phyloP scores from a whole-genome alignment of 2,329 filamentous ascomycete genomes.

The Onygena corvina region DNA sequence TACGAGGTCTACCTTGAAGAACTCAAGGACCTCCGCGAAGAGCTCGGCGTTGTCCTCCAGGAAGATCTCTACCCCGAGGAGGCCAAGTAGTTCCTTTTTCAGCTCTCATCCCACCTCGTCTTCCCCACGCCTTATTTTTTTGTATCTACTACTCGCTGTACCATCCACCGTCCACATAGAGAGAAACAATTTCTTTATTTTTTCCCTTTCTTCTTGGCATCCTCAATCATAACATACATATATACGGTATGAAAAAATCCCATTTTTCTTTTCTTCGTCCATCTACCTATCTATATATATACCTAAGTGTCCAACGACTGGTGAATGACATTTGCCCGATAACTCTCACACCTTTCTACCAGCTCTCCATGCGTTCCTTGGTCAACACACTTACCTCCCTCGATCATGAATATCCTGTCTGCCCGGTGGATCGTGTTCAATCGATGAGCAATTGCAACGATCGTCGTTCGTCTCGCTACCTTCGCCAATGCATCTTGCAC shows the following conservation, averaged over 20 bases:
- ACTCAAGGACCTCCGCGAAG: slow-evolving; percentile 83
- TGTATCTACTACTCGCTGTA: slow-evolving; percentile 5
- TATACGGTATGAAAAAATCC: no score
- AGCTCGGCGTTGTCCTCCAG: slow-evolving; percentile 82
- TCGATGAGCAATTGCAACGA: slow-evolving; percentile 33
- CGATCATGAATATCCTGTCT: slow-evolving; percentile 64
- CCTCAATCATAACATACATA: no score
- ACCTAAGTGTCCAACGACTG: slow-evolving; percentile 32
- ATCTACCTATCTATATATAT: background rate
- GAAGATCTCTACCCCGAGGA: slow-evolving; percentile 74
- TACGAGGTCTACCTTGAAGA: slow-evolving; percentile 92
- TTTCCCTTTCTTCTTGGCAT: background rate
- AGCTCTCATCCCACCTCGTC: background rate
- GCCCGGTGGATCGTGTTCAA: slow-evolving; percentile 41
- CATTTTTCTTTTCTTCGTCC: background rate
- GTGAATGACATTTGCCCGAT: slow-evolving; percentile 40
- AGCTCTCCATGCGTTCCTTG: slow-evolving; percentile 40
- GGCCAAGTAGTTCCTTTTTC: slow-evolving; percentile 27
- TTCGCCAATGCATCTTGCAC: slow-evolving; percentile 34
- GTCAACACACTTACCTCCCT: slow-evolving; percentile 39
- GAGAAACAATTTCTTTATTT: background rate
- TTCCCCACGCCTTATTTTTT: background rate
- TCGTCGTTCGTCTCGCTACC: slow-evolving; percentile 25
- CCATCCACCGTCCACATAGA: slow-evolving; percentile 2
- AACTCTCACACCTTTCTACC: slow-evolving; percentile 38